Evolutionary conservation across 805 yeast genomes (phyloP), one percentile per base, ranked within the genome.

Genomic region (Saccharomycopsis schoenii): DNA sequence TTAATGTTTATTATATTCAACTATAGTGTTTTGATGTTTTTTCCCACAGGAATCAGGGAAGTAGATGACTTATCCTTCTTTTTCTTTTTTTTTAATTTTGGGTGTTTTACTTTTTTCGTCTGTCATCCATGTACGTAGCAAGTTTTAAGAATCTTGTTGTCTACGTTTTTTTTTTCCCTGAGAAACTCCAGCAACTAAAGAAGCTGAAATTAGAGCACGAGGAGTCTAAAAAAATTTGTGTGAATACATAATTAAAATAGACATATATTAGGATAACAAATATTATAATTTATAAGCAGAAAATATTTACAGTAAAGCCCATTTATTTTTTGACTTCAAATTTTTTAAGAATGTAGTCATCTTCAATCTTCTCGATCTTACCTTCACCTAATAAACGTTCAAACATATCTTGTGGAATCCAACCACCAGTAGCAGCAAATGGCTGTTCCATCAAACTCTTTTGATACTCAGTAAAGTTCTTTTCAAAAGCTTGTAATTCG

Each of bases 401-500:
- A 69, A 93, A 92, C 87, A 90, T 83, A 70, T 90, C 96, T 70
- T 90, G 97, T 17, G 98, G 97, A 61, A 94, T 81, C 97, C 97
- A 93, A 4, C 97, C 97, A 60, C 88, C 87, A 25, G 97, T 88
- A 56, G 93, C 93, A 37, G 89, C 86, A 73, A 90, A 92, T 51
- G 97, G 97, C 58, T 84, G 80, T 5, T 84, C 77, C 42, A 86
- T 80, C 56, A 88, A 73, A 66, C 82, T 83, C 65, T 81, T 75
- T 72, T 89, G 93, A 76, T 89, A 88, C 37, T 77, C 80, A 62
- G 81, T 84, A 67, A 89, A 77, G 29, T 80, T 81, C 24, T 76
- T 68, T 58, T 82, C 83, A 68, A 85, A 87, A 58, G 76, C 71
- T 62, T 83, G 82, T 54, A 88, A 72, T 65, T 83, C 85, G 54